A percentile compares a stretch with the other conserved stretches of the same genome.
These are phyloP conservation scores for Monilinia fructicola DNA, from an alignment of 2,329 filamentous ascomycete species.

Conservation along the genomic window DNA sequence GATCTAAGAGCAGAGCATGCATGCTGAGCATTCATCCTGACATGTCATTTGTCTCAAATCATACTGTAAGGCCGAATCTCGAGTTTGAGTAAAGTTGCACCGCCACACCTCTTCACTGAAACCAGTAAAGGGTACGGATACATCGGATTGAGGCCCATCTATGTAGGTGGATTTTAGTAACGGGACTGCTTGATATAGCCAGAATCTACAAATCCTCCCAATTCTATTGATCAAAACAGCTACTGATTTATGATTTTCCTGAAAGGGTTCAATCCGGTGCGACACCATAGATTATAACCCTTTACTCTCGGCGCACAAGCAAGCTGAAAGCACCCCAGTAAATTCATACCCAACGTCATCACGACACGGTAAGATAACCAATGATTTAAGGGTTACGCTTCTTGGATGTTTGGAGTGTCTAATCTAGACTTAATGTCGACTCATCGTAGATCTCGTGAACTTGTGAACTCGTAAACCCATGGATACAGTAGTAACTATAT, in stretches of 20 bases:
- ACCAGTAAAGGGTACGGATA: too few relatives aligned
- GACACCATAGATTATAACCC: too few relatives aligned
- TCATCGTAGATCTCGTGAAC: not conserved
- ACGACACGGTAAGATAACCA: not conserved
- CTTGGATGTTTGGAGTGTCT: not conserved
- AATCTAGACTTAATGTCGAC: not conserved
- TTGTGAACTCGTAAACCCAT: too few relatives aligned
- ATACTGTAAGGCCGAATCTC: not conserved
- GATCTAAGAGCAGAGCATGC: not conserved
- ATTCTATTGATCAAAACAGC: too few relatives aligned
- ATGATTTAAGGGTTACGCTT: not conserved
- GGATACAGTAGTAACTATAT: too few relatives aligned
- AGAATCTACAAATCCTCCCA: too few relatives aligned
- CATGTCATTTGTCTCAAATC: conserved; percentile 6
- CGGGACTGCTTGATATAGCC: too few relatives aligned
- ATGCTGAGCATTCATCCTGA: not conserved
- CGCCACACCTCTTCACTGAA: conserved; percentile 15
- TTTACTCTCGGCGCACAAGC: conserved; percentile 10
- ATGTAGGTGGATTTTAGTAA: too few relatives aligned
- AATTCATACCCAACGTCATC: conserved; percentile 5
- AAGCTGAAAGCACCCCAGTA: conserved; percentile 19
- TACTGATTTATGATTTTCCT: too few relatives aligned
- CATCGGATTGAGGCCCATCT: too few relatives aligned
- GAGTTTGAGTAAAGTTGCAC: not conserved
- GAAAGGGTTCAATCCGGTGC: too few relatives aligned